Evolutionary conservation across 495 filamentous ascomycete genomes (phyloP).

Genomic region (Extremus antarcticus): DNA sequence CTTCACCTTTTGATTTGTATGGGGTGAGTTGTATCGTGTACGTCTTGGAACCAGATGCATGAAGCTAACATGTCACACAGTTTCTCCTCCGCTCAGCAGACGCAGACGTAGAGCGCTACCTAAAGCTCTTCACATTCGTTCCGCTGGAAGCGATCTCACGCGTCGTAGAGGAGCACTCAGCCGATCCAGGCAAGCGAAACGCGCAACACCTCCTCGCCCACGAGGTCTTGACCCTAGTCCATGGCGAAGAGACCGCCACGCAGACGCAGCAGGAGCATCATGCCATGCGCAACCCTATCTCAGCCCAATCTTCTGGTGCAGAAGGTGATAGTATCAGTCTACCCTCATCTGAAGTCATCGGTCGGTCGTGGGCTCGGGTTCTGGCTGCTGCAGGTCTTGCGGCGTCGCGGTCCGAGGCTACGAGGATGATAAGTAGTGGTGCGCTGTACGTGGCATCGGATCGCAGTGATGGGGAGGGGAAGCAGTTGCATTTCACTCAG

Average conservation of each 20-base stretch:
- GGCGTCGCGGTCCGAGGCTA: constrained; percentile 8
- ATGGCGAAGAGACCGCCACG: constrained; percentile 50
- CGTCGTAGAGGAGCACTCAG: constrained; percentile 54
- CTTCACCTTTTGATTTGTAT: constrained; percentile 75
- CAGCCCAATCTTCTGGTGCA: background rate
- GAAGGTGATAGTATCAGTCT: background rate
- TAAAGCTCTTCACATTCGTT: constrained; percentile 88
- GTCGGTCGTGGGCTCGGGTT: constrained; percentile 12
- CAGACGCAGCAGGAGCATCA: constrained; percentile 13
- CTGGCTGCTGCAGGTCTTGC: constrained; percentile 18
- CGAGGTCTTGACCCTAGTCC: constrained; percentile 69
- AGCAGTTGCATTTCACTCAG: constrained; percentile 35
- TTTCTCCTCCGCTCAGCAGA: constrained; percentile 84
- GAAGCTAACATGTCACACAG: constrained; percentile 25
- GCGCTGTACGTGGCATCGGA: constrained; percentile 19
- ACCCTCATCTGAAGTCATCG: constrained; percentile 1
- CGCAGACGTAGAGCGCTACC: constrained; percentile 61
- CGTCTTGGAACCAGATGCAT: background rate
- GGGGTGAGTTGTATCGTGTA: constrained; percentile 36
- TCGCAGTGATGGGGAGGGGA: constrained; percentile 20
- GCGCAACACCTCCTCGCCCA: constrained; percentile 74
- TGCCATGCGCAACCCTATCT: constrained; percentile 4
- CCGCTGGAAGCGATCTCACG: constrained; percentile 51
- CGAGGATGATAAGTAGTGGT: constrained; percentile 10
- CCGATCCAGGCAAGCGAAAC: constrained; percentile 54